Evolutionary conservation across 192 early-diverging fungal genomes (phyloP).

Genomic region (Podila epicladia): DNA sequence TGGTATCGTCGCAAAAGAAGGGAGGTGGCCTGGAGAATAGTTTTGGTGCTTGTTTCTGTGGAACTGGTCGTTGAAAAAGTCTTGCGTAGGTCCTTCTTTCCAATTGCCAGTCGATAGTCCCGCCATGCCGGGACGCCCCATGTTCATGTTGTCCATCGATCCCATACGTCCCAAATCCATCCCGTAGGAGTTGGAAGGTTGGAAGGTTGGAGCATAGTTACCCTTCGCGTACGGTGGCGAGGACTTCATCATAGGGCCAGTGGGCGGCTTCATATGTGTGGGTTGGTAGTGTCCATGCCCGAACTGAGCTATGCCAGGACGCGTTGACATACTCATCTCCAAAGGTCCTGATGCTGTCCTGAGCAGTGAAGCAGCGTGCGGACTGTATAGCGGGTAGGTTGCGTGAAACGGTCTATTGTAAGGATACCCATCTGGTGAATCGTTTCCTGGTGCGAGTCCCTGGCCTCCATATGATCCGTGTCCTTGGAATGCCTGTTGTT

Average conservation of each 20-base stretch:
- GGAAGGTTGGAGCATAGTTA: slow-evolving; percentile 15
- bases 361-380: not conserved
- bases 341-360: not conserved
- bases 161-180: too few species aligned
- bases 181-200: slow-evolving; percentile 1
- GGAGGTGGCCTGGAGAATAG: not conserved
- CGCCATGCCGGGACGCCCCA: slow-evolving; percentile 2
- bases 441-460: not conserved
- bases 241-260: slow-evolving; percentile 2
- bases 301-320: not conserved
- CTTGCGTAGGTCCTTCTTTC: slow-evolving; percentile 2
- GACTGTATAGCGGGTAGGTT: not conserved
- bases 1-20: slow-evolving; percentile 16
- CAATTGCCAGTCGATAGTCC: slow-evolving; percentile 6
- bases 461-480: too few species aligned
- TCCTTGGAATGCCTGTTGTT: not conserved
- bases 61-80: slow-evolving; percentile 1
- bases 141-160: not conserved
- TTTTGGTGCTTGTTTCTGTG: slow-evolving; percentile 10
- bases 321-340: not conserved
- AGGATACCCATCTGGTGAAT: slow-evolving; percentile 7
- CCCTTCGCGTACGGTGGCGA: not conserved
- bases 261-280: not conserved
- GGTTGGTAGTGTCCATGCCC: not conserved
- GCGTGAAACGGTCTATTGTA: slow-evolving; percentile 6